These are phyloP conservation scores for Iris pallida DNA, from an alignment of 116 monocot genomes.

Conservation along the genomic window DNA sequence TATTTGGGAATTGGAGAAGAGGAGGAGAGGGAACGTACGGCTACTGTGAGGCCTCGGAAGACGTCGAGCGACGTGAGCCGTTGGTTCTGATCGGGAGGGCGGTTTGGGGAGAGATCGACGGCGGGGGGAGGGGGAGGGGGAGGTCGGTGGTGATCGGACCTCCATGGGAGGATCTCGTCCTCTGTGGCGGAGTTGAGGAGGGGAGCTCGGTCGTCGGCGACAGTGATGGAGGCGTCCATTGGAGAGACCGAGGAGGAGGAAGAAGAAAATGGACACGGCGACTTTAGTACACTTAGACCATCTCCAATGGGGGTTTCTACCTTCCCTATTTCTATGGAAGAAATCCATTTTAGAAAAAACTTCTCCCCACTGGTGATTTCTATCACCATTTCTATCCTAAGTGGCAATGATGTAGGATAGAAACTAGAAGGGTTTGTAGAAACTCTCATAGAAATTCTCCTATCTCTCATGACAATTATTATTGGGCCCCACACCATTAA, in stretches of 20 bases:
- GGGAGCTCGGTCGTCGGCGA: conserved; percentile 30
- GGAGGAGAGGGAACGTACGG: conserved; percentile 28
- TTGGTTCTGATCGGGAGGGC: conserved; percentile 7
- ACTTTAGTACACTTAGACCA: too few species aligned
- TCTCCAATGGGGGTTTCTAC: too few species aligned
- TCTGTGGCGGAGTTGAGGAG: conserved; percentile 28
- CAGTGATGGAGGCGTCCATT: conserved; percentile 16
- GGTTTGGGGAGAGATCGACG: conserved; percentile 1
- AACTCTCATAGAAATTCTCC: too few species aligned
- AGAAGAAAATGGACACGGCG: not conserved
- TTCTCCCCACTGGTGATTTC: too few species aligned
- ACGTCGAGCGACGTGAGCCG: conserved; percentile 89
- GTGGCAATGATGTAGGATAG: too few species aligned
- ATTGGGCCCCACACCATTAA: too few species aligned
- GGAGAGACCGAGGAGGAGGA: not conserved
- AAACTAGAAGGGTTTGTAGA: too few species aligned
- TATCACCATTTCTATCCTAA: too few species aligned
- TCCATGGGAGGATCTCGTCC: conserved; percentile 46
- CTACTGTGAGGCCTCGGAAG: conserved; percentile 92
- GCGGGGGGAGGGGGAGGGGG: conserved; percentile 6
- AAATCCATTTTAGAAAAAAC: too few species aligned
- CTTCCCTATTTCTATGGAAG: too few species aligned
- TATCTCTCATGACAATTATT: too few species aligned
- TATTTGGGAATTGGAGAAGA: too few species aligned
- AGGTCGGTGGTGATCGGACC: conserved; percentile 13